Base-by-base conservation (phyloP, 2,329 filamentous ascomycete genomes). In the Botryosphaeria agaves region DNA sequence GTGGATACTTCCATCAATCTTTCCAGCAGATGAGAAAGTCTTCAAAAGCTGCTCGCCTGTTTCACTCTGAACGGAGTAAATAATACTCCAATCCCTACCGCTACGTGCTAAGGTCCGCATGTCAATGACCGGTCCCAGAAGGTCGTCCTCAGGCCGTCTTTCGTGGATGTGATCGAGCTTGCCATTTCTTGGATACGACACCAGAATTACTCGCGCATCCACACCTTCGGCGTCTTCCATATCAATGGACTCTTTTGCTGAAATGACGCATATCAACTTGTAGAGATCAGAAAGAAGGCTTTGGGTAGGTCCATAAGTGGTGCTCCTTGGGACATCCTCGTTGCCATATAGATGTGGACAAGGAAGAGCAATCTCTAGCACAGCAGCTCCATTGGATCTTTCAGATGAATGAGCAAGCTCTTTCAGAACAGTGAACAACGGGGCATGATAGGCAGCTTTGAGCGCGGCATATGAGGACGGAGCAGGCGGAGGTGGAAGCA, bases 251-350 rank as follows among this genome's bases (percentile, higher is more conserved):
- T 69, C 59, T 39, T 72, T 64, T 8, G 74, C 69, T 37, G 77
- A 82, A n/a, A 82, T 61, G 27, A 74, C 58, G 19, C 76, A 76
- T 33, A 89, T 60, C 29, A 94, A 64, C 43, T 74, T 73, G 61
- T 95, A 95, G 15, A 91, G 48, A 16, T 69, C 69, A 3, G 79
- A 78, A 14, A 94, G 56, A 4, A 87, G 61, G n/a, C 66, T 62
- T 51, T 93, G 83, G 0, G 74, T 67, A n/a, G 64, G 55, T 19
- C 62, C 47, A 66, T 84, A 92, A 12, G 69, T 58, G 27, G 69
- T 56, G 15, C 65, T 59, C 41, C 67, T 64, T 27, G 66, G 60
- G 18, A 55, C 52, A 14, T 56, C 53, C 15, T 59, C 56, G 18
- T 55, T 54, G 14, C 67, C 63, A 28, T 62, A 55, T 8, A 84